Percentiles rank a stretch among this genome's conserved stretches.
phyloP scores from a whole-genome alignment of 345 rosid genomes.

The Aegle marmelos region DNA sequence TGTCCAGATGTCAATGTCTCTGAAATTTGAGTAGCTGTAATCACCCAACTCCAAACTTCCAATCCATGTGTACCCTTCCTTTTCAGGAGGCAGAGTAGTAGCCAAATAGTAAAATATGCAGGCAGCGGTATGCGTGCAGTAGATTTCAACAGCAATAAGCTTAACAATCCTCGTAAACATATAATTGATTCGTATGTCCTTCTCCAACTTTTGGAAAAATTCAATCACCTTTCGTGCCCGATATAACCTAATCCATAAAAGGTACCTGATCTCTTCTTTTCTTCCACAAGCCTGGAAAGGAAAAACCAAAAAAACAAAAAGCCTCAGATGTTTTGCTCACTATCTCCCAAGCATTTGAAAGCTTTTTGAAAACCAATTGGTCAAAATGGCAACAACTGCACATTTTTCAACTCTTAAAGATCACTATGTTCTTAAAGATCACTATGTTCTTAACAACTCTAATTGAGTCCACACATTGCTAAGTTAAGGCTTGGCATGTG shows the following conservation, averaged over 20 bases:
- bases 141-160: conserved; percentile 70
- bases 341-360: too few relatives aligned
- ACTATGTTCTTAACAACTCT: too few relatives aligned
- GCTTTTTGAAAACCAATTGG: too few relatives aligned
- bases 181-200: conserved; percentile 72
- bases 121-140: conserved; percentile 89
- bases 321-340: too few relatives aligned
- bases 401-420: neutral
- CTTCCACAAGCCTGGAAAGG: conserved; percentile 47
- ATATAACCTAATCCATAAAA: conserved; percentile 70
- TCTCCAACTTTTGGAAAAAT: conserved; percentile 65
- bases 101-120: conserved; percentile 88
- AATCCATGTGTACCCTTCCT: conserved; percentile 87
- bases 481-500: too few relatives aligned
- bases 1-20: conserved; percentile 72
- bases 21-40: conserved; percentile 64
- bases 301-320: too few relatives aligned
- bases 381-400: neutral
- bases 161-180: conserved; percentile 71
- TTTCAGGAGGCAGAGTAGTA: conserved; percentile 57
- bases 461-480: too few relatives aligned
- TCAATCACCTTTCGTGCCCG: conserved; percentile 55
- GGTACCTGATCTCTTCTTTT: conserved; percentile 66
- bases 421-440: neutral
- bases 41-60: conserved; percentile 84